phyloP scores from a whole-genome alignment of 805 yeast species.

The Monosporozyma yasuniensis region DNA sequence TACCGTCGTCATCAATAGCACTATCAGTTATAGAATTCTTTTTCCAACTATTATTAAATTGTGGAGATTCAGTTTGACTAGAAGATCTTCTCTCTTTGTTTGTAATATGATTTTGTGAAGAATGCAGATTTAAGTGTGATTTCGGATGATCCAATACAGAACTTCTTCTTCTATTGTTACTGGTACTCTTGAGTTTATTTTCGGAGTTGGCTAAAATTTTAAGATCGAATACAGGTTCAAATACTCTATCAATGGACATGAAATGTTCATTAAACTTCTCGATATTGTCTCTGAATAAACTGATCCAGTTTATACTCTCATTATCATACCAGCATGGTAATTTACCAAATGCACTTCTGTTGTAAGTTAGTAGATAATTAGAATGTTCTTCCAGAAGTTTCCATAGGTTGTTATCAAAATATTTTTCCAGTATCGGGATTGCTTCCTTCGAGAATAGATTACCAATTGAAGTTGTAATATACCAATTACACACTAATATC shows the following conservation, averaged over 20 bases:
- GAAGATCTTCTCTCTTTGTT: neutral
- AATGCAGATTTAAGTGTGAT: neutral
- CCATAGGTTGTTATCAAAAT: slow-evolving; percentile 21
- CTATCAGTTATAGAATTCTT: slow-evolving; percentile 1
- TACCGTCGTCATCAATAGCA: slow-evolving; percentile 9
- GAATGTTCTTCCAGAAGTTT: slow-evolving; percentile 13
- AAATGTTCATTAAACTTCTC: slow-evolving; percentile 35
- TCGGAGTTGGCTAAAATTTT: neutral
- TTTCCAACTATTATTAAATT: slow-evolving; percentile 1
- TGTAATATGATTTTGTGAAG: neutral
- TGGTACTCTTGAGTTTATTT: neutral
- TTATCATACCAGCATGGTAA: slow-evolving; percentile 26
- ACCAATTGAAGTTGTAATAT: slow-evolving; percentile 56
- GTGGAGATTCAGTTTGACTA: neutral
- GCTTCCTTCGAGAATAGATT: slow-evolving; percentile 45
- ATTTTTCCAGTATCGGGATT: slow-evolving; percentile 27
- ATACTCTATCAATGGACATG: slow-evolving; percentile 29
- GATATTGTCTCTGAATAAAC: slow-evolving; percentile 30
- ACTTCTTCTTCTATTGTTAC: slow-evolving; percentile 6
- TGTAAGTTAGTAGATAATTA: slow-evolving; percentile 2
- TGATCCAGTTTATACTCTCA: slow-evolving; percentile 23
- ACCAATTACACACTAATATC: slow-evolving; percentile 56
- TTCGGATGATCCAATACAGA: slow-evolving; percentile 3
- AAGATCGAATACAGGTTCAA: slow-evolving; percentile 32
- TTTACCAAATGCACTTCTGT: neutral